phyloP scores from a whole-genome alignment of 2,329 filamentous ascomycete species.

The Cladosporium colombiae region DNA sequence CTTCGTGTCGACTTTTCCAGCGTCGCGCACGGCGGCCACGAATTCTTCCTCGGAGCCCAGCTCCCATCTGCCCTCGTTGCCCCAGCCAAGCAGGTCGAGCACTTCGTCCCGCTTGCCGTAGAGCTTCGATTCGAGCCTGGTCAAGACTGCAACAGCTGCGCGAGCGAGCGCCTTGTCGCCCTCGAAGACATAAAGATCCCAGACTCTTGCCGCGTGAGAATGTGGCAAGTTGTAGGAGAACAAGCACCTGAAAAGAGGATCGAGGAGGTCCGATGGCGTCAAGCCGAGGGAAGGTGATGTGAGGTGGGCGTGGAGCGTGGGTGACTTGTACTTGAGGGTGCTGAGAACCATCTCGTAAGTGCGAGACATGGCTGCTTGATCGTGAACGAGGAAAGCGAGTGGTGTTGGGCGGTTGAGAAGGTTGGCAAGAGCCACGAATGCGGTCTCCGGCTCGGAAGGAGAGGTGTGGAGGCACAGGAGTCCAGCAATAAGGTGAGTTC shows the following conservation, averaged over 20 bases:
- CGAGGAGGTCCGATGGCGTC: constrained; percentile 40
- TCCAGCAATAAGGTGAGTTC: constrained; percentile 73
- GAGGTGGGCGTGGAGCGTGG: constrained; percentile 65
- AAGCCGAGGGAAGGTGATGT: constrained; percentile 42
- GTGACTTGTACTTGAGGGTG: constrained; percentile 65
- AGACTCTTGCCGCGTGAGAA: constrained; percentile 64
- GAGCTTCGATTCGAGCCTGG: constrained; percentile 52
- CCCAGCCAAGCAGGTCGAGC: constrained; percentile 47
- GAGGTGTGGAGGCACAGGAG: constrained; percentile 69
- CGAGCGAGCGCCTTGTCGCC: constrained; percentile 72
- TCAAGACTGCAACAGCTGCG: constrained; percentile 68
- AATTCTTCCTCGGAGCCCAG: constrained; percentile 44
- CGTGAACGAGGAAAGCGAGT: constrained; percentile 72
- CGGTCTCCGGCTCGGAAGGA: constrained; percentile 55
- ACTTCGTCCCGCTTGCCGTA: constrained; percentile 49
- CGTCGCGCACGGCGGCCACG: constrained; percentile 39
- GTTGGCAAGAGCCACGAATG: constrained; percentile 74
- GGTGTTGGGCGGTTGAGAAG: constrained; percentile 74
- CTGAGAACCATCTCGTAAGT: constrained; percentile 70
- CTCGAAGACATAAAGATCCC: constrained; percentile 83
- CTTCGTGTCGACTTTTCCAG: constrained; percentile 38
- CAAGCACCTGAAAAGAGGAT: constrained; percentile 36
- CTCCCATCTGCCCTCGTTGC: constrained; percentile 35
- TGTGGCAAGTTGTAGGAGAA: constrained; percentile 35
- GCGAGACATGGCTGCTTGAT: constrained; percentile 66